A percentile compares a stretch with the other conserved stretches of the same genome.
Evolutionary conservation across 2,329 filamentous ascomycete species (phyloP).

Genomic region (Ceratocystis albifundus): DNA sequence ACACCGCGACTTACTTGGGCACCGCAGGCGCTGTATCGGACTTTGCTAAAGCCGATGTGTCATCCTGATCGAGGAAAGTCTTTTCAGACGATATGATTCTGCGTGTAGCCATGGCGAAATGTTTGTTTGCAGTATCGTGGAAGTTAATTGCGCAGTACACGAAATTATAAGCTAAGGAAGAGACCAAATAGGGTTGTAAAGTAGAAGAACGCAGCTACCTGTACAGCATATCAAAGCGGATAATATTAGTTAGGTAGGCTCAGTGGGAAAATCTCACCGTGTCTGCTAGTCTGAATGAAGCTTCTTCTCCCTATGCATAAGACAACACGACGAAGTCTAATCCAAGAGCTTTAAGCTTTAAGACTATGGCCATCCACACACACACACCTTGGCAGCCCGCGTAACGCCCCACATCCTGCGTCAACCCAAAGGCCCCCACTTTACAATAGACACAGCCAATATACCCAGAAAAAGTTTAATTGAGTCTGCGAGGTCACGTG

Average conservation of each 20-base stretch:
- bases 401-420: background rate
- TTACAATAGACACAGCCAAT: background rate
- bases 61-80: conserved; percentile 51
- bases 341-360: background rate
- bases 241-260: background rate
- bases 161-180: background rate
- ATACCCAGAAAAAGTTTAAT: conserved; percentile 5
- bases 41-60: conserved; percentile 39
- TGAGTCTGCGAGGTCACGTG: background rate
- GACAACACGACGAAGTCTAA: background rate
- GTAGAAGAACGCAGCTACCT: background rate
- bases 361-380: background rate
- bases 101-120: conserved; percentile 53
- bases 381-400: background rate
- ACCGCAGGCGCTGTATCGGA: conserved; percentile 75
- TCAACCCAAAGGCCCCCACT: background rate
- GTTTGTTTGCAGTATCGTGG: background rate
- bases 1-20: conserved; percentile 50
- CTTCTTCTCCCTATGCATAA: background rate
- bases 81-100: conserved; percentile 56
- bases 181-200: background rate
- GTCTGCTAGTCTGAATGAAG: background rate
- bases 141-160: background rate
- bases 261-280: background rate
- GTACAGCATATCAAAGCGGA: background rate